These are phyloP conservation scores for Penicillium sp. DNA, from an alignment of 2,329 filamentous ascomycete species.

Conservation along the genomic window DNA sequence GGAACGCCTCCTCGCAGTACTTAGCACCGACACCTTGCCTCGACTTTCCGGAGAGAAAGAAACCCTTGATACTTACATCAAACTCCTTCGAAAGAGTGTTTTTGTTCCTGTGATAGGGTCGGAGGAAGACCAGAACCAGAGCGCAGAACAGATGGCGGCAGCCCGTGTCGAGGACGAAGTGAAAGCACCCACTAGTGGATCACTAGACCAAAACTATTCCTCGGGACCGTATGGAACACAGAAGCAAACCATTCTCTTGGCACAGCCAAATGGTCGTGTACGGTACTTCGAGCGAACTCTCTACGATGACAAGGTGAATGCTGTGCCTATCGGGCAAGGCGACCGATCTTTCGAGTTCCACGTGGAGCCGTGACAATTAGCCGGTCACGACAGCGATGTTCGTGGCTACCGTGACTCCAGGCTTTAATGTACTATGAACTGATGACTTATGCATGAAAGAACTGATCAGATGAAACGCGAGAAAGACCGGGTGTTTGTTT, in stretches of 20 bases:
- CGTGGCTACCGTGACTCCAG: conserved; percentile 2
- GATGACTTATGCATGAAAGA: not conserved
- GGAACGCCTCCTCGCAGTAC: conserved; percentile 54
- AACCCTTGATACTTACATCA: conserved; percentile 59
- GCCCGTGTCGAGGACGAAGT: conserved; percentile 27
- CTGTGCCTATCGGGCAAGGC: conserved; percentile 50
- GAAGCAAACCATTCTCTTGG: conserved; percentile 66
- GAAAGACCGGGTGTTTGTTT: not conserved
- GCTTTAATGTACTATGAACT: conserved; percentile 9
- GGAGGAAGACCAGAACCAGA: conserved; percentile 44
- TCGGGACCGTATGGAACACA: conserved; percentile 66
- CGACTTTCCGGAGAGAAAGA: conserved; percentile 51
- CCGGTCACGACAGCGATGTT: conserved; percentile 1
- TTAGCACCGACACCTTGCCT: conserved; percentile 61
- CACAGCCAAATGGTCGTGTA: conserved; percentile 58
- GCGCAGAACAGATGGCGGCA: conserved; percentile 42
- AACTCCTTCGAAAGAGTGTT: conserved; percentile 62
- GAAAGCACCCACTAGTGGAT: conserved; percentile 21
- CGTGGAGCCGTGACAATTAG: conserved; percentile 23
- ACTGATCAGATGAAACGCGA: not conserved
- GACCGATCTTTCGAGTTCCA: conserved; percentile 50
- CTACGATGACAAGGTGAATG: conserved; percentile 57
- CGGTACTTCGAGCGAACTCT: conserved; percentile 67
- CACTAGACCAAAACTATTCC: conserved; percentile 38
- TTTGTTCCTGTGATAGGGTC: conserved; percentile 62